Base-by-base conservation (phyloP, 257 asterid species). In the Solanum ossicruentum region DNA sequence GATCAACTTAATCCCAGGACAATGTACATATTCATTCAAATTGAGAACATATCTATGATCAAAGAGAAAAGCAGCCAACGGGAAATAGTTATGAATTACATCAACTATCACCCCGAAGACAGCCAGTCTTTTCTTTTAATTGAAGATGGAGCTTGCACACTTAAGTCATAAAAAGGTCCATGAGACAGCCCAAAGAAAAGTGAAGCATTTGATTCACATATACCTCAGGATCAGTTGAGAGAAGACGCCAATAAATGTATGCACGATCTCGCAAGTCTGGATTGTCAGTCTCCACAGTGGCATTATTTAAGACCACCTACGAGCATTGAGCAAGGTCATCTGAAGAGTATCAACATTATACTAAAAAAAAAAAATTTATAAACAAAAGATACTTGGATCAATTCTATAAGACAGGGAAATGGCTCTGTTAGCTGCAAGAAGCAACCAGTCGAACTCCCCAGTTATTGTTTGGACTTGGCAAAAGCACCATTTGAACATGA, bases 191-290 rank as follows among this genome's bases (percentile, higher is more conserved):
- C 26, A 52, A 52, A 28, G 47, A 78, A 56, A 85, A 86, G 49
- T 52, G 67, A 26, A 52, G 17, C 82, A 78, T 78, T 51, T 77
- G 65, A 26, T 84, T 90, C 93, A 57, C 26, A 10, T 87, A 10
- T 87, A 97, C 99, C 99, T 97, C 99, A 10, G 99, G 99, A 87
- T 97, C 99, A 67, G 99, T 94, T 81, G 99, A 97, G 66, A 97
- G 98, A 87, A 97, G 98, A 69, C 99, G 99, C 99, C 99, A 97
- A 88, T 97, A 97, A 86, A 97, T 97, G 88, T 97, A 97, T 55
- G 99, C 99, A 85, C 99, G 98, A 89, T 97, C 99, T 84, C 99
- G 90, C 89, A 97, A 92, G 91, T 97, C 99, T 61, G 99, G 99
- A 80, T 97, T 97, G 85, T 97, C 99, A 78, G 99, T 95, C 91